Percentiles rank a stretch among this genome's conserved stretches.
phyloP scores from a whole-genome alignment of 345 rosid species.

The Brassica rapa region DNA sequence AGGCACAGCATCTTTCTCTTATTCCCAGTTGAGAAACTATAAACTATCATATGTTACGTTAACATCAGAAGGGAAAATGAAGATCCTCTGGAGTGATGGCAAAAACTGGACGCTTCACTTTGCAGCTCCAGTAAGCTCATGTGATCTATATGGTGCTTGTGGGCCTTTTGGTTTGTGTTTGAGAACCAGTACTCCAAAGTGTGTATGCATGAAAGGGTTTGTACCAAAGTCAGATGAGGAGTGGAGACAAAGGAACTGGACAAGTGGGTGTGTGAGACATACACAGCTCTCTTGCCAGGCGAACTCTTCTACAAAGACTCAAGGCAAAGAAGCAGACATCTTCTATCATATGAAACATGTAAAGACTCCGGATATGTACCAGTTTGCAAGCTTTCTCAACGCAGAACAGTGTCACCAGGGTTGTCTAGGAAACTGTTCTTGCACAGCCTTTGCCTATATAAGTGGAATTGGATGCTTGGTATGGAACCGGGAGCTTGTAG shows the following conservation, averaged over 20 bases:
- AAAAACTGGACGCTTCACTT: conserved; percentile 24
- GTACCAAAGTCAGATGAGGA: conserved; percentile 29
- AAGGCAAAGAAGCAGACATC: conserved; percentile 21
- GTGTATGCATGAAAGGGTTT: conserved; percentile 40
- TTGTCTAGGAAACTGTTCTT: conserved; percentile 42
- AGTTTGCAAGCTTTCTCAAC: conserved; percentile 34
- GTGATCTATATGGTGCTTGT: conserved; percentile 36
- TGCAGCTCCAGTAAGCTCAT: conserved; percentile 16
- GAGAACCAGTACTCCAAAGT: conserved; percentile 22
- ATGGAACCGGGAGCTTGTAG: conserved; percentile 35
- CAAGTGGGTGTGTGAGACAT: conserved; percentile 39
- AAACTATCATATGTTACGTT: conserved; percentile 23
- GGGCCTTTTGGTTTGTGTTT: conserved; percentile 40
- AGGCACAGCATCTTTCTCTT: conserved; percentile 27
- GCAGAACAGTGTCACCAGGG: conserved; percentile 24
- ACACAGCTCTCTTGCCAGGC: conserved; percentile 22
- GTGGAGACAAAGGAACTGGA: conserved; percentile 34
- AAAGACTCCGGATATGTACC: conserved; percentile 39
- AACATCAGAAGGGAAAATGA: conserved; percentile 32
- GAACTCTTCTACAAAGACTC: not conserved
- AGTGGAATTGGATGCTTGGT: conserved; percentile 39
- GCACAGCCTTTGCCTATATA: conserved; percentile 37
- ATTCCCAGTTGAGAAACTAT: conserved; percentile 20
- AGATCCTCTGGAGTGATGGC: conserved; percentile 28
- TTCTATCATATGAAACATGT: conserved; percentile 30